Conservation (phyloP, 495 filamentous ascomycete genomes). For the Podospora pseudopauciseta region DNA sequence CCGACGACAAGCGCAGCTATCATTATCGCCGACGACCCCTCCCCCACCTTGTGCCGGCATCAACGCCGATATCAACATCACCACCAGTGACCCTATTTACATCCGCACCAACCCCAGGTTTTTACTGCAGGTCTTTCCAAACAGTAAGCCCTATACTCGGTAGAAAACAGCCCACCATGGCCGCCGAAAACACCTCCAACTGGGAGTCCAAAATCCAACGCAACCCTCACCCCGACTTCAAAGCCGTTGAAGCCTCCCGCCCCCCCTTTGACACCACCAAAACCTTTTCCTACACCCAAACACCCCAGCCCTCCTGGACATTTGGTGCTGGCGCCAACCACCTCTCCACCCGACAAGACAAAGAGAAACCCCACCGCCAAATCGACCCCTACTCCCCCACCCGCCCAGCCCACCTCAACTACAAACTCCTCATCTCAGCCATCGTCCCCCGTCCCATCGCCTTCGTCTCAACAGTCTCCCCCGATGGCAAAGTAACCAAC, state of each 20-base stretch:
- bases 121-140: not conserved
- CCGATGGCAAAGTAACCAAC: slow-evolving; percentile 53
- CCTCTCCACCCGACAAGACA: slow-evolving; percentile 31
- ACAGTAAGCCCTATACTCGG: not conserved
- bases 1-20: slow-evolving; percentile 24
- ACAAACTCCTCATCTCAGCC: slow-evolving; percentile 86
- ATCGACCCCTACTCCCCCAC: slow-evolving; percentile 79
- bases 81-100: not conserved
- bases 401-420: slow-evolving; percentile 68
- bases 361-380: slow-evolving; percentile 59
- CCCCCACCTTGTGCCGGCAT: slow-evolving; percentile 14
- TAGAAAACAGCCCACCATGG: slow-evolving; percentile 30
- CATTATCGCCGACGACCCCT: slow-evolving; percentile 11
- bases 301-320: slow-evolving; percentile 71
- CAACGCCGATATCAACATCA: not conserved
- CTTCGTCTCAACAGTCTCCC: slow-evolving; percentile 49
- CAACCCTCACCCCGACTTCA: slow-evolving; percentile 74
- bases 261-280: slow-evolving; percentile 58
- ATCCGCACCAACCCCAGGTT: not conserved
- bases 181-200: slow-evolving; percentile 29
- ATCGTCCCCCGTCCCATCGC: slow-evolving; percentile 78
- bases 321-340: slow-evolving; percentile 69
- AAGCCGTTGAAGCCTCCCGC: slow-evolving; percentile 67
- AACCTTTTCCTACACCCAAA: slow-evolving; percentile 62
- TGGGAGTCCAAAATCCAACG: slow-evolving; percentile 51